A percentile compares a stretch with the other conserved stretches of the same genome.
Conservation (phyloP, 2,329 filamentous ascomycete species). For the Lecanosticta acicola region DNA sequence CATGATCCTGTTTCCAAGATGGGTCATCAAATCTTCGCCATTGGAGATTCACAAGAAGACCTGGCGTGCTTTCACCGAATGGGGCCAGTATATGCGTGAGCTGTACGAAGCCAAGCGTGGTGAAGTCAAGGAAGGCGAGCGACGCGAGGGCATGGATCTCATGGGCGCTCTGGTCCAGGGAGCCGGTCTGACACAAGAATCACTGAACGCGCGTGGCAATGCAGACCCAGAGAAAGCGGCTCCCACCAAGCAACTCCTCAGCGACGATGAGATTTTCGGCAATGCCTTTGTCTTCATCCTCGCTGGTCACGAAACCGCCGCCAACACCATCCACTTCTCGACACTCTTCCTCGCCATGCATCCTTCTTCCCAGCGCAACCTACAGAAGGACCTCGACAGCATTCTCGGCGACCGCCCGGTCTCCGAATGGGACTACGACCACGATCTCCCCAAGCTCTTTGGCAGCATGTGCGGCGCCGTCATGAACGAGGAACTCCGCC, state of each 20-base stretch:
- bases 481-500: constrained; percentile 70
- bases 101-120: constrained; percentile 57
- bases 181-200: constrained; percentile 32
- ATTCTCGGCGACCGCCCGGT: constrained; percentile 57
- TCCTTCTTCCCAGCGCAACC: constrained; percentile 55
- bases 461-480: constrained; percentile 66
- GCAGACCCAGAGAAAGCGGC: constrained; percentile 44
- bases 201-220: constrained; percentile 41
- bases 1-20: constrained; percentile 55
- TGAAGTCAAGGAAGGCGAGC: constrained; percentile 38
- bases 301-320: constrained; percentile 76
- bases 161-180: constrained; percentile 51
- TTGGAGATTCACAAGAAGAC: constrained; percentile 49
- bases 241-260: constrained; percentile 43
- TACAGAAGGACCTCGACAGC: constrained; percentile 65
- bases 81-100: constrained; percentile 63
- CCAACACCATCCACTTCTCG: constrained; percentile 67
- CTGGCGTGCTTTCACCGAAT: constrained; percentile 55
- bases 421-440: constrained; percentile 65
- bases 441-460: constrained; percentile 59
- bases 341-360: constrained; percentile 63
- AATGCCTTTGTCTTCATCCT: constrained; percentile 61
- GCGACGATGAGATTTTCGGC: constrained; percentile 62
- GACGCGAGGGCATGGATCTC: constrained; percentile 47
- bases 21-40: constrained; percentile 50